Conservation (phyloP, 225 moss, liverwort and hornwort genomes). For the Sphagnum tenellum region DNA sequence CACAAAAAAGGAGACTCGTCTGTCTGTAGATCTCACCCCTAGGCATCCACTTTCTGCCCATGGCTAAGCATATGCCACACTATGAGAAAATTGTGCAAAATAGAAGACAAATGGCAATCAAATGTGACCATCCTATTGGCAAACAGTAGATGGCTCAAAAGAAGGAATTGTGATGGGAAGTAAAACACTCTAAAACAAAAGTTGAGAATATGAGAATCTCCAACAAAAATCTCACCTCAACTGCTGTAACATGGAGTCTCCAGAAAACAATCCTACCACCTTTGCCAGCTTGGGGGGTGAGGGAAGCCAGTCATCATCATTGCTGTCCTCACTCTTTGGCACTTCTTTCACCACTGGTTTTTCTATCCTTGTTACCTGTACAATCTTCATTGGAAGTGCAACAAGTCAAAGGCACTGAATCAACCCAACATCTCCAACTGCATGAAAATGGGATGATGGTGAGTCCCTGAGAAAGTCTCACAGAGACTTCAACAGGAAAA, state of each 20-base stretch:
- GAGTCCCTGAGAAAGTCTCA: neutral
- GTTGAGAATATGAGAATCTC: neutral
- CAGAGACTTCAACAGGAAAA: neutral
- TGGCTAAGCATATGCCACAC: no score
- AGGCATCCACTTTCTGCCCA: no score
- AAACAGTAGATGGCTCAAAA: no score
- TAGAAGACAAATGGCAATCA: no score
- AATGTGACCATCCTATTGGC: no score
- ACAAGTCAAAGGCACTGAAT: neutral
- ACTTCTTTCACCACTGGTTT: constrained; percentile 8
- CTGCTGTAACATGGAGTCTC: constrained; percentile 23
- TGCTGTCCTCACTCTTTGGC: constrained; percentile 14
- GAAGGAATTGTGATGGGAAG: no score
- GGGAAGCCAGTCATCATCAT: constrained; percentile 48
- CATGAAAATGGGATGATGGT: neutral
- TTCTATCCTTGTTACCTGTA: neutral
- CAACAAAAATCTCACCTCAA: constrained; percentile 29
- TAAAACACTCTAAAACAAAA: no score
- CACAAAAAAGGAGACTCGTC: no score
- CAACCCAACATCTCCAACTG: neutral
- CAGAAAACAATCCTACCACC: constrained; percentile 9
- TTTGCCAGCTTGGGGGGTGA: constrained; percentile 32
- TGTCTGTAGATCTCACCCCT: no score
- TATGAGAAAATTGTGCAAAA: no score
- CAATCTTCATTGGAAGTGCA: neutral